Evolutionary conservation across 495 filamentous ascomycete genomes (phyloP), one percentile per base, ranked within the genome.

Genomic region (Annulohypoxylon moriforme): DNA sequence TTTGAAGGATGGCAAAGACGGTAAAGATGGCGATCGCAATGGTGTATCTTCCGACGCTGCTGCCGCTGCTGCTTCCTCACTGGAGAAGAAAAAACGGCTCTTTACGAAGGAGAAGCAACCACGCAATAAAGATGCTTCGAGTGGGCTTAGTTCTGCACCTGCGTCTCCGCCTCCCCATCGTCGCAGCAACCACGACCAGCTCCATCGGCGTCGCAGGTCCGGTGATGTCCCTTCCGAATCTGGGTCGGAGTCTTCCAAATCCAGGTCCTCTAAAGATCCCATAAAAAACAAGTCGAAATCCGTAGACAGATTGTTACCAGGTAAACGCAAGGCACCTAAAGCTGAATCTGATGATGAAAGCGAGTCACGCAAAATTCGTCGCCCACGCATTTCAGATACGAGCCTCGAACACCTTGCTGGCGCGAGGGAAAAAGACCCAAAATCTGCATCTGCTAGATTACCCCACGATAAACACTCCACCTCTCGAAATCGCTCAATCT

Each of bases 401-500:
- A 76, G 78, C 18, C 71, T 83, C 42, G 81, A 83, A 71, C 76
- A 78, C 50, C 74, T 73, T 14, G 63, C 72, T 22, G 77, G 77
- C 56, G 68, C 68, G 27, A 75, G 76, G 57, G 77, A 75, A 20
- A 75, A 58, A 33, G 76, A 80, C 58, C 64, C 74, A 6, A 78
- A 73, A 70, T 20, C 75, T 57, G 59, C 77, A 67, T 67, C 78
- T 7, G 58, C 58, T 18, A 79, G 76, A 36, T 22, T 69, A 20
- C 81, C 84, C 50, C 68, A 76, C 49, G 81, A 84, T 33, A 71
- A 75, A 55, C 78, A 79, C 29, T 66, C 69, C 8, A 53, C 81
- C 3, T 73, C 82, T 9, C 85, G 83, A 49, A 85, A 86, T 25
- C 84, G 90, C 52, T 94, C 91, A 2, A 72, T 86, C 9, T 94